Conservation (phyloP, 108 stramenopile species). For the Seminavis robusta region DNA sequence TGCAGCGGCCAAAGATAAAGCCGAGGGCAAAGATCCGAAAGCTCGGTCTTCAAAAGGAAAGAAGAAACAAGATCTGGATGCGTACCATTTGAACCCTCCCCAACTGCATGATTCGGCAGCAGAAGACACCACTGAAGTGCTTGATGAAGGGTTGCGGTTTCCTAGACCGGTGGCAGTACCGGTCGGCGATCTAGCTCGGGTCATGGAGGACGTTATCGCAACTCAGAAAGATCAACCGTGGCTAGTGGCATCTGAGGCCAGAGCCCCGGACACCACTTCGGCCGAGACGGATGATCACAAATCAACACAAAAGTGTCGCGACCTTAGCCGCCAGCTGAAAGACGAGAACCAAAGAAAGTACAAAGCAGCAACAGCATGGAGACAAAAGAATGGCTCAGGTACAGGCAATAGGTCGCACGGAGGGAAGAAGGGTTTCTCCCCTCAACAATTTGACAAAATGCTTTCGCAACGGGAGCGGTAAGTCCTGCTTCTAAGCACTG, state of each 20-base stretch:
- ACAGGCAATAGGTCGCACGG: slow-evolving; percentile 31
- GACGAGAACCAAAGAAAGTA: slow-evolving; percentile 9
- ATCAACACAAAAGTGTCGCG: background rate
- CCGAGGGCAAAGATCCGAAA: background rate
- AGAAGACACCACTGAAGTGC: background rate
- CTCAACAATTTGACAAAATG: slow-evolving; percentile 39
- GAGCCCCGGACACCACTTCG: slow-evolving; percentile 30
- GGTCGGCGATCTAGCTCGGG: slow-evolving; percentile 41
- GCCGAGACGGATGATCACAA: slow-evolving; percentile 4
- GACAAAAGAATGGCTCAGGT: slow-evolving; percentile 31
- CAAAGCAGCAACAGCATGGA: slow-evolving; percentile 38
- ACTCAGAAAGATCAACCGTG: slow-evolving; percentile 70
- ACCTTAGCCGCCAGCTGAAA: background rate
- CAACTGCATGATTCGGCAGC: background rate
- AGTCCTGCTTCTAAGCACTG: no score
- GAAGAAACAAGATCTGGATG: slow-evolving; percentile 6
- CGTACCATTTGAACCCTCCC: slow-evolving; percentile 18
- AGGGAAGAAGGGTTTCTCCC: slow-evolving; percentile 2
- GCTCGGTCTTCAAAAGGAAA: slow-evolving; percentile 1
- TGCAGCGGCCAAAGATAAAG: slow-evolving; percentile 50
- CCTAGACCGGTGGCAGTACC: slow-evolving; percentile 61
- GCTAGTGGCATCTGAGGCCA: slow-evolving; percentile 64
- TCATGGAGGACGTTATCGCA: slow-evolving; percentile 45
- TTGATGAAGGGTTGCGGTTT: slow-evolving; percentile 14
- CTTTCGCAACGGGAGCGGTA: slow-evolving; percentile 31